Evolutionary conservation across 2,329 filamentous ascomycete species (phyloP), one percentile per base, ranked within the genome.

Genomic region (Colletotrichum coccodes): DNA sequence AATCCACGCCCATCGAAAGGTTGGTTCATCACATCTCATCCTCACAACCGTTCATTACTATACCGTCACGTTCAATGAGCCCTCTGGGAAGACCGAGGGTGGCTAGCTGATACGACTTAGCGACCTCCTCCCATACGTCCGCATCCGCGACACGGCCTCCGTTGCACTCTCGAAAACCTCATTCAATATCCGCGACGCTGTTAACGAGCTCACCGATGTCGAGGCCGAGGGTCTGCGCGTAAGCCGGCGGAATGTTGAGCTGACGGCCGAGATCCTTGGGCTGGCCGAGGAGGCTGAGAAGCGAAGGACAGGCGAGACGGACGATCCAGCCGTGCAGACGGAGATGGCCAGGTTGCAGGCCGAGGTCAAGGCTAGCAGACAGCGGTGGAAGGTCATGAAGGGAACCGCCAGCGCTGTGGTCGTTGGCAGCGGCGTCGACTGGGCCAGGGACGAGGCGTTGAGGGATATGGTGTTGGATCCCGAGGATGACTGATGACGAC

Each of bases 361-460:
- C 6, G 86, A 90, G 46, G 80, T 92, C 68, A 90, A 86, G 73
- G 82, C 83, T 26, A 91, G 89, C 76, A 88, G 88, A 70, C 89
- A 90, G 72, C 87, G 87, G 75, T 94, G 91, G 90, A 89, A 89
- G 74, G 89, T 91, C 23, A 88, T 95, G 78, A 96, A 95, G 81
- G 92, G 89, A 28, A 89, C 94, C 47, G 86, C 92, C n/a, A 92
- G 92, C 75, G 93, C 92, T 21, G 86, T 94, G 63, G 87, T 97
- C 53, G 92, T 90, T 6, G 93, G 92, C 3, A 97, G 94, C 78
- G 94, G 94, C 53, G 84, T 96, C 61, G 90, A 97, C 75, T 97
- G 94, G 94, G 90, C 89, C 14, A 83, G 87, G 46, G 90, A 97
- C 78, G 86, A 90, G 59, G 85, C 84, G 68, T 81, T 97, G 70